Conservation (phyloP, 352 stramenopile species). For the Globisporangium abappressorium region DNA sequence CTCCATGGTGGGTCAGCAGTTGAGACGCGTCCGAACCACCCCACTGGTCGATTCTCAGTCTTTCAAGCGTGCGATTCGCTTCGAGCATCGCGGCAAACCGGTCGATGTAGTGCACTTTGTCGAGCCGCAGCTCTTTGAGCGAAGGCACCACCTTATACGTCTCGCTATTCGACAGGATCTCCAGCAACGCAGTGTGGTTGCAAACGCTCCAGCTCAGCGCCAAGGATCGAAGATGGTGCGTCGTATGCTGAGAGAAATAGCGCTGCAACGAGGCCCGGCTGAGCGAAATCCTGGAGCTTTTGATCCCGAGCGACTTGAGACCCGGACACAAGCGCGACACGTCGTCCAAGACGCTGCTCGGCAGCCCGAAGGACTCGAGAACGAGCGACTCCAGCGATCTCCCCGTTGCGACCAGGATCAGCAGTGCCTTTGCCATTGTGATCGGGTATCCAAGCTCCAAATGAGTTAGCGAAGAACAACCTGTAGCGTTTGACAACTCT, state of each 20-base stretch:
- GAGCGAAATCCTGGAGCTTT: constrained; percentile 3
- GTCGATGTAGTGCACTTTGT: constrained; percentile 1
- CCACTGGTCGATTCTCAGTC: neutral
- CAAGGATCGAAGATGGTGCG: constrained; percentile 3
- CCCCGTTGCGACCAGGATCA: neutral
- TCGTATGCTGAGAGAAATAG: constrained; percentile 2
- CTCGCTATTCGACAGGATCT: constrained; percentile 3
- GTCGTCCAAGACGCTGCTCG: constrained; percentile 1
- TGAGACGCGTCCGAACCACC: neutral
- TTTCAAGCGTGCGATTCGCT: neutral
- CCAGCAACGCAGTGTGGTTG: constrained; percentile 3
- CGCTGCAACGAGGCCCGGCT: neutral
- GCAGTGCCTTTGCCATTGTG: neutral
- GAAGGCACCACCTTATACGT: neutral
- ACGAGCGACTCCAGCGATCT: constrained; percentile 9
- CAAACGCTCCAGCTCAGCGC: constrained; percentile 7
- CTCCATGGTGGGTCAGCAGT: neutral
- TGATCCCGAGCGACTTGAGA: constrained; percentile 9
- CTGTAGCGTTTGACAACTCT: neutral
- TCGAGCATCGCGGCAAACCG: neutral
- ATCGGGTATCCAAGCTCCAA: constrained; percentile 8
- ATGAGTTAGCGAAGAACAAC: neutral
- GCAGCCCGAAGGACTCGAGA: neutral
- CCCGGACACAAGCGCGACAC: neutral
- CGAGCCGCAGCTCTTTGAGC: constrained; percentile 1